Evolutionary conservation across 1,139 yeast genomes (phyloP).

Genomic region (Candida albicans): DNA sequence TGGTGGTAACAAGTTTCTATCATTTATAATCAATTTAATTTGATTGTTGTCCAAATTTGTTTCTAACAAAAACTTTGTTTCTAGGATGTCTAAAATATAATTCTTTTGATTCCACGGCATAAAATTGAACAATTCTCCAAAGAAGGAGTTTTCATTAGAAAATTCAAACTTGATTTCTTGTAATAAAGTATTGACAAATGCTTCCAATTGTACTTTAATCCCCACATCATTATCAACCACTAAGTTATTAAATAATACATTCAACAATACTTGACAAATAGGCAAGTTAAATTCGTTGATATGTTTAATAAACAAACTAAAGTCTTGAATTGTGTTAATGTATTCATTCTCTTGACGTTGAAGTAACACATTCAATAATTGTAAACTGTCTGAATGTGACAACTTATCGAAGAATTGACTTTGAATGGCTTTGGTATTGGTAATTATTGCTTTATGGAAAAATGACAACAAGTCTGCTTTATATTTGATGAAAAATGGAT

Average conservation of each 20-base stretch:
- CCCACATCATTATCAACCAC: background rate
- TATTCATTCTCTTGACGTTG: conserved; percentile 4
- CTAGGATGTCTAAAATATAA: conserved; percentile 29
- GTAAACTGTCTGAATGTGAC: conserved; percentile 21
- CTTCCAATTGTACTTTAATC: conserved; percentile 14
- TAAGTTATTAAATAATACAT: conserved; percentile 15
- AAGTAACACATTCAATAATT: conserved; percentile 22
- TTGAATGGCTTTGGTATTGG: conserved; percentile 23
- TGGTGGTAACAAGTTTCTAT: conserved; percentile 24
- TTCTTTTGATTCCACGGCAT: conserved; percentile 32
- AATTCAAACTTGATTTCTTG: conserved; percentile 47
- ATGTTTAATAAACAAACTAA: conserved; percentile 17
- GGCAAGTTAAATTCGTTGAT: conserved; percentile 57
- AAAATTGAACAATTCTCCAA: conserved; percentile 42
- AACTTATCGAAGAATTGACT: conserved; percentile 24
- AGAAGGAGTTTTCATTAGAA: conserved; percentile 31
- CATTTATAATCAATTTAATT: conserved; percentile 9
- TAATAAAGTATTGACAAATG: conserved; percentile 42
- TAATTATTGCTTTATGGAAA: conserved; percentile 22
- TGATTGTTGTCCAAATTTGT: conserved; percentile 16
- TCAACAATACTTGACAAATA: conserved; percentile 47
- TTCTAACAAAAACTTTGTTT: conserved; percentile 25
- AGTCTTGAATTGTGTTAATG: conserved; percentile 19
- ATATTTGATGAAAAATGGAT: conserved; percentile 9
- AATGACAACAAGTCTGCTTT: conserved; percentile 10